Conservation (phyloP, 1,139 yeast genomes). For the Yarrowia galli region DNA sequence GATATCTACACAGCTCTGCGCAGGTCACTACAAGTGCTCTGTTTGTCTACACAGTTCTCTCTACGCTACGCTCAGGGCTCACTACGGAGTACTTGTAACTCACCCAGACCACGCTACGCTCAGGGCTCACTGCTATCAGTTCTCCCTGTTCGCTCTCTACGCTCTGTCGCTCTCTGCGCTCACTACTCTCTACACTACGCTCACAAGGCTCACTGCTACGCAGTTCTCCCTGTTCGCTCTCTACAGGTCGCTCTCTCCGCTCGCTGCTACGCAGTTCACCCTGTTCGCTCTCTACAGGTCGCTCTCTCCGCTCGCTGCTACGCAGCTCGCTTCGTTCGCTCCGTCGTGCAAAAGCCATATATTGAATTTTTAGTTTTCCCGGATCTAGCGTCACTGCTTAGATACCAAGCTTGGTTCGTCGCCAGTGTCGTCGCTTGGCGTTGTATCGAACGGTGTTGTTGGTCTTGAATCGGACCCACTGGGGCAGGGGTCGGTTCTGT, state of each 20-base stretch:
- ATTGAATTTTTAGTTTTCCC: conserved; percentile 19
- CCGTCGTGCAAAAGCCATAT: conserved; percentile 23
- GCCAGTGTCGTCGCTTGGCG: conserved; percentile 99
- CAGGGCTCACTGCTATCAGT: no score
- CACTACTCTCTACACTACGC: not conserved
- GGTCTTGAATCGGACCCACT: conserved; percentile 99
- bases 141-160: no score
- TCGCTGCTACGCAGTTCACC: not conserved
- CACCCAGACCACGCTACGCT: no score
- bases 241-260: no score
- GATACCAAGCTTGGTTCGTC: conserved; percentile 99
- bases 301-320: not conserved
- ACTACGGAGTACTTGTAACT: no score
- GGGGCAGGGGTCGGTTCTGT: conserved; percentile 99
- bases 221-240: not conserved
- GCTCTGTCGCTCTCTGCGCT: no score
- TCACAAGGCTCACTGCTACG: not conserved
- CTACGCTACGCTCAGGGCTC: no score
- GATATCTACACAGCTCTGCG: no score
- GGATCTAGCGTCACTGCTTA: conserved; percentile 55
- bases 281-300: no score
- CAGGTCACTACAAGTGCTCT: no score
- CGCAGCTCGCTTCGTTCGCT: not conserved
- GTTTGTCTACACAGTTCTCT: no score
- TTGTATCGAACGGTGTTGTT: conserved; percentile 94